Conservation (phyloP, 2,329 filamentous ascomycete genomes). For the Raffaelea arxii region DNA sequence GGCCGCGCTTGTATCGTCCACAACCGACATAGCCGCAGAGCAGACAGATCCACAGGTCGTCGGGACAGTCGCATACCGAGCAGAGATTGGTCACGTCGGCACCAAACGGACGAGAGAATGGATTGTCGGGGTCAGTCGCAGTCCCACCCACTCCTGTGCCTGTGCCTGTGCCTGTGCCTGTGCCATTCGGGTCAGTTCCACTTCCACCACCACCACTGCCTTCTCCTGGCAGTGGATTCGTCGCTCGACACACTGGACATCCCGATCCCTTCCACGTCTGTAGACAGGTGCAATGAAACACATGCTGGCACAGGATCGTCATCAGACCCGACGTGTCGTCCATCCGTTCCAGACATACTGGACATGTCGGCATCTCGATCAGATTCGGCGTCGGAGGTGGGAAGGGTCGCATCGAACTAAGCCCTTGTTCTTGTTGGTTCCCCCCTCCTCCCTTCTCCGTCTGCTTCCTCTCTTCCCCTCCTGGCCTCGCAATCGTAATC, state of each 20-base stretch:
- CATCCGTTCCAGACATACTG: constrained; percentile 95
- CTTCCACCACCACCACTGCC: not conserved
- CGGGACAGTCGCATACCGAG: constrained; percentile 65
- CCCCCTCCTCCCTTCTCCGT: not conserved
- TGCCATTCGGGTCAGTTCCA: not conserved
- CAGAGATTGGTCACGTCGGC: constrained; percentile 60
- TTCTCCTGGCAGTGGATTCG: constrained; percentile 35
- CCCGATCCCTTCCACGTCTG: constrained; percentile 93
- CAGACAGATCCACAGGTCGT: constrained; percentile 90
- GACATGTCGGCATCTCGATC: constrained; percentile 87
- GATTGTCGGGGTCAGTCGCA: constrained; percentile 36
- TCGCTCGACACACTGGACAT: constrained; percentile 91
- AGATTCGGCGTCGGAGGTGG: constrained; percentile 68
- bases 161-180: not conserved
- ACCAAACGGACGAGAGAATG: constrained; percentile 46
- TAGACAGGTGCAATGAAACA: constrained; percentile 93
- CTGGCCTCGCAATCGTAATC: constrained; percentile 69
- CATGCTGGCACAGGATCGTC: constrained; percentile 93
- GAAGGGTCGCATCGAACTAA: constrained; percentile 40
- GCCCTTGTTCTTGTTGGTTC: too few relatives aligned
- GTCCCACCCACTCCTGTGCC: constrained; percentile 6
- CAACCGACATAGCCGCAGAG: constrained; percentile 91
- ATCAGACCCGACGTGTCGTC: constrained; percentile 92
- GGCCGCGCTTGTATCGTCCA: constrained; percentile 85
- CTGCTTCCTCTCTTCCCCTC: constrained; percentile 10